These are phyloP conservation scores for Closterium sp. DNA, from an alignment of 139 green algal genomes.

Conservation along the genomic window DNA sequence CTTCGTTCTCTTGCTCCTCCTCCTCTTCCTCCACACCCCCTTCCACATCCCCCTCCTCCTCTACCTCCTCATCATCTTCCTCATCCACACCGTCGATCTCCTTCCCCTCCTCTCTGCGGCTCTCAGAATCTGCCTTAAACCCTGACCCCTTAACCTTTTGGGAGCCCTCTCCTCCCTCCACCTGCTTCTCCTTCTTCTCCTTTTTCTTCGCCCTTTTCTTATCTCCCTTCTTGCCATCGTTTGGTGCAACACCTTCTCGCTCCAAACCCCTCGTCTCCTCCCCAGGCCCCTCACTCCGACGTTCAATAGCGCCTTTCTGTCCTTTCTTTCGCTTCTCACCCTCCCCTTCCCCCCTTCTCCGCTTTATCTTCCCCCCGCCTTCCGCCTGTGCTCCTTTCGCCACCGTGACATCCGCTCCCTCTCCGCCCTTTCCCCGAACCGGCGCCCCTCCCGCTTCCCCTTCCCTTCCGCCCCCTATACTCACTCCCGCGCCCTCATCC, in stretches of 20 bases:
- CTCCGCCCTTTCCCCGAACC: not conserved
- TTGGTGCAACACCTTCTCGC: not conserved
- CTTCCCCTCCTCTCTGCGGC: not conserved
- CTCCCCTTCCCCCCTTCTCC: not conserved
- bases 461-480: not conserved
- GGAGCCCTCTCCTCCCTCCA: not conserved
- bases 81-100: not conserved
- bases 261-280: not conserved
- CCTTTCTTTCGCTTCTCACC: not conserved
- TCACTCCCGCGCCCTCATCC: not conserved
- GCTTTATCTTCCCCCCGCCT: not conserved
- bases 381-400: not conserved
- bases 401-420: not conserved
- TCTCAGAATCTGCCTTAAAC: not conserved
- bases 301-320: not conserved
- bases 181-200: not conserved
- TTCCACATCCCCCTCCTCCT: not conserved
- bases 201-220: not conserved
- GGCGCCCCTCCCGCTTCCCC: not conserved
- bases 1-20: not conserved
- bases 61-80: conserved; percentile 2
- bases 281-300: not conserved
- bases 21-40: not conserved
- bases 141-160: not conserved
- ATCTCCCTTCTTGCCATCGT: not conserved